Evolutionary conservation across 2,329 filamentous ascomycete species (phyloP).

Genomic region (Hyphodiscus sp.): DNA sequence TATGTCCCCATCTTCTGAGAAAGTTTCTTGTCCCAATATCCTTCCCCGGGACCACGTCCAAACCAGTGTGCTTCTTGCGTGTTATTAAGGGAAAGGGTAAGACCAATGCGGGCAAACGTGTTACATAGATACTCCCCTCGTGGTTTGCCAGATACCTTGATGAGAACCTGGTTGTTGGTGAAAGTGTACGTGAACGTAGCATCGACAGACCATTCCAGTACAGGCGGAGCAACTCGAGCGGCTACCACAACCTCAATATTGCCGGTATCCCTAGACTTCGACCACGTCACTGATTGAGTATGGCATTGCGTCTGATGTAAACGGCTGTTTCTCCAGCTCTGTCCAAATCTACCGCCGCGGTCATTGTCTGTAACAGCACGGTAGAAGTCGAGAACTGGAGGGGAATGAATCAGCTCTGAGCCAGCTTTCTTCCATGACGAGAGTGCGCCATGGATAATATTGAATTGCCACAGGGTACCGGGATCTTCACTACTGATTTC

Average conservation of each 20-base stretch:
- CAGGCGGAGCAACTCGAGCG: constrained; percentile 54
- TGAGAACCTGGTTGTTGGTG: constrained; percentile 38
- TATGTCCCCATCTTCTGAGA: constrained; percentile 53
- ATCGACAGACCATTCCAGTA: constrained; percentile 54
- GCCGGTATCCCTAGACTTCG: constrained; percentile 21
- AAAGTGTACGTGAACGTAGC: constrained; percentile 50
- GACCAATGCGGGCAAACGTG: constrained; percentile 57
- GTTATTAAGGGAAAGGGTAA: constrained; percentile 41
- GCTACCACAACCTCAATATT: constrained; percentile 36
- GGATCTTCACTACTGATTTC: constrained; percentile 9
- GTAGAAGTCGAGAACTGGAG: neutral
- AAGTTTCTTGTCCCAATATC: constrained; percentile 60
- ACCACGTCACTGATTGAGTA: constrained; percentile 30
- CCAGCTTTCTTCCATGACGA: constrained; percentile 34
- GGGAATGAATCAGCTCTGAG: constrained; percentile 30
- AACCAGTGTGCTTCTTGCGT: constrained; percentile 50
- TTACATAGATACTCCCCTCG: constrained; percentile 43
- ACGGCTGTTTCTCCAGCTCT: constrained; percentile 47
- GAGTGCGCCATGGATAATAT: constrained; percentile 37
- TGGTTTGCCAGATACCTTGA: constrained; percentile 44
- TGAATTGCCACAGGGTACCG: constrained; percentile 37
- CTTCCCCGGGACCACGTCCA: constrained; percentile 59
- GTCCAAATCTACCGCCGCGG: constrained; percentile 42
- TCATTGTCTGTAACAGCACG: constrained; percentile 6
- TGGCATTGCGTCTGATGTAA: constrained; percentile 42